phyloP scores from a whole-genome alignment of 2,329 filamentous ascomycete species.

The Phialocephala sp. region DNA sequence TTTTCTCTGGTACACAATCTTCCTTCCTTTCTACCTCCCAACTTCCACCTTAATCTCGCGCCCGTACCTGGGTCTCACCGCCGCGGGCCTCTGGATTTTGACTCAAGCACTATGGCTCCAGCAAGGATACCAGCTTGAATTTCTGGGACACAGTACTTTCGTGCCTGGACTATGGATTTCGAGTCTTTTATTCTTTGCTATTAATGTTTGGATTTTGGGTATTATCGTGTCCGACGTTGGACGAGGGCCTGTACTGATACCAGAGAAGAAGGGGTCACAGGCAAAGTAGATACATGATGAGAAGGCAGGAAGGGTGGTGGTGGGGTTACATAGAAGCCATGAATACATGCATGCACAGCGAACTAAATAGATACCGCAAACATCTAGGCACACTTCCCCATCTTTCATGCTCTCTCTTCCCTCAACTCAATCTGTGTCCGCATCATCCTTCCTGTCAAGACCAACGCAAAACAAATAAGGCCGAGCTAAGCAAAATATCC shows the following conservation, averaged over 20 bases:
- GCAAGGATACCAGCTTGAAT: constrained; percentile 77
- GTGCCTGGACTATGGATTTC: constrained; percentile 81
- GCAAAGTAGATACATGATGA: not conserved
- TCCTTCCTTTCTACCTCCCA: constrained; percentile 90
- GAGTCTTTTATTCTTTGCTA: constrained; percentile 78
- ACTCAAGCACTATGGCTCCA: constrained; percentile 79
- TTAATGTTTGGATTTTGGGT: constrained; percentile 88
- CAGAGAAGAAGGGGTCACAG: not conserved
- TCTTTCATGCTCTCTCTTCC: not conserved
- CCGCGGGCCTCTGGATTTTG: constrained; percentile 74
- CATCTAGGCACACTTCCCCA: not conserved
- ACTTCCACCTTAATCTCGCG: constrained; percentile 71
- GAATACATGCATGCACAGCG: constrained; percentile 1
- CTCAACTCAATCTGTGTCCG: not conserved
- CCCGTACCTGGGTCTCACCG: constrained; percentile 65
- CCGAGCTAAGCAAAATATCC: constrained; percentile 1
- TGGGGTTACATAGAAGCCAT: not conserved
- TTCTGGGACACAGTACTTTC: constrained; percentile 82
- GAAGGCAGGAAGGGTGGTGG: not conserved
- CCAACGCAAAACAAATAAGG: not conserved
- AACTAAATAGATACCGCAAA: not conserved
- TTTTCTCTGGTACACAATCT: constrained; percentile 97
- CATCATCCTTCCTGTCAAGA: not conserved
- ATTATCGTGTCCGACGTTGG: constrained; percentile 73
- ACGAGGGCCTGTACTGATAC: not conserved